Percentiles rank a stretch among this genome's conserved stretches.
phyloP scores from a whole-genome alignment of 495 filamentous ascomycete species.

The Ramalina intermedia region DNA sequence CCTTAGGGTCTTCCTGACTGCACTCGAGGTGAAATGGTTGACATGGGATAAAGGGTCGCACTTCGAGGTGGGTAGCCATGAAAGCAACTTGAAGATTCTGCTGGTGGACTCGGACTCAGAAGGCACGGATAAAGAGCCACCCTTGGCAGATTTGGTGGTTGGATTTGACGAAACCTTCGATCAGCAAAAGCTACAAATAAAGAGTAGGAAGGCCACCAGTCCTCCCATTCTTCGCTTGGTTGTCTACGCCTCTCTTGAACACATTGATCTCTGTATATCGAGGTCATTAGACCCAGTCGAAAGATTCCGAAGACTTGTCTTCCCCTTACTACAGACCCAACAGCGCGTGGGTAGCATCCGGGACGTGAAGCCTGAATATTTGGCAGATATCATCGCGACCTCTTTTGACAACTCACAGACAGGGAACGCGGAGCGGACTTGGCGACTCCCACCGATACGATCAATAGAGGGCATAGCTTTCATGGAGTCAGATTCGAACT shows the following conservation, averaged over 20 bases:
- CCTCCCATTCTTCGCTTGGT: conserved; percentile 39
- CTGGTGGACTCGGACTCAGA: conserved; percentile 27
- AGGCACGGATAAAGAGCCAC: conserved; percentile 20
- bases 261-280: conserved; percentile 38
- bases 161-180: conserved; percentile 37
- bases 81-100: conserved; percentile 31
- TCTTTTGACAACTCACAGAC: conserved; percentile 13
- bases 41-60: conserved; percentile 27
- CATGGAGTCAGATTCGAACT: conserved; percentile 13
- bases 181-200: not conserved
- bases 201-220: conserved; percentile 8
- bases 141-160: conserved; percentile 35
- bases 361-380: conserved; percentile 29
- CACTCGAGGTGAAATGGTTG: conserved; percentile 30
- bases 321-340: conserved; percentile 25
- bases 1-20: conserved; percentile 37
- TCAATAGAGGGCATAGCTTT: conserved; percentile 18
- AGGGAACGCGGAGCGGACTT: conserved; percentile 9
- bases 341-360: conserved; percentile 34
- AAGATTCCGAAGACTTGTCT: conserved; percentile 27
- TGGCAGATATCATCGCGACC: conserved; percentile 30
- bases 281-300: conserved; percentile 21
- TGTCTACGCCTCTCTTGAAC: conserved; percentile 40
- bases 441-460: conserved; percentile 31
- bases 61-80: conserved; percentile 17